Evolutionary conservation across 2,329 filamentous ascomycete genomes (phyloP).

Genomic region (Escovopsis sp.): DNA sequence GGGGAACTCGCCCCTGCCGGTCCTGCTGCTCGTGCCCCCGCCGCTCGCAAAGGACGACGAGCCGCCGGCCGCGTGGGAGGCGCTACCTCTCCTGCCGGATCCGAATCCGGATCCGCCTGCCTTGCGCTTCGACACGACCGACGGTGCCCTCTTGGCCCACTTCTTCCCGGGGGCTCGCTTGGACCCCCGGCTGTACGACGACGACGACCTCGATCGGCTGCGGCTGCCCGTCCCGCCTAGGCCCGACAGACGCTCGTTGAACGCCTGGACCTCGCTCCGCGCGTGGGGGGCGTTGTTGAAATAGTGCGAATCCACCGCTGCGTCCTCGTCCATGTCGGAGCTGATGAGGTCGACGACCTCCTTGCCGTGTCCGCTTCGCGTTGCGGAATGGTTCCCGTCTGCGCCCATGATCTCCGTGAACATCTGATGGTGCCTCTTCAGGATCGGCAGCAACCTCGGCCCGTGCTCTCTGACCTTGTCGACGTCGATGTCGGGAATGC

Average conservation of each 20-base stretch:
- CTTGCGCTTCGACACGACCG: conserved; percentile 18
- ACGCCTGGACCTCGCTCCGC: conserved; percentile 19
- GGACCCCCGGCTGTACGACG: conserved; percentile 12
- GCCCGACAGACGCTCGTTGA: conserved; percentile 17
- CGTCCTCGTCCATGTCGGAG: conserved; percentile 25
- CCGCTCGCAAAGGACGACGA: conserved; percentile 9
- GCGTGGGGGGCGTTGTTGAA: conserved; percentile 18
- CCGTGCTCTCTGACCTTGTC: conserved; percentile 51
- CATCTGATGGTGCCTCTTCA: conserved; percentile 31
- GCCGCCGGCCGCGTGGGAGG: conserved; percentile 10
- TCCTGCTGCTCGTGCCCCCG: conserved; percentile 8
- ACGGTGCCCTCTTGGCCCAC: conserved; percentile 15
- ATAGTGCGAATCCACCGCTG: conserved; percentile 31
- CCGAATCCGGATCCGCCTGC: conserved; percentile 8
- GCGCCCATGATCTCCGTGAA: conserved; percentile 25
- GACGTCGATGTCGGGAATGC: conserved; percentile 46
- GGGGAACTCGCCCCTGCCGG: conserved; percentile 7
- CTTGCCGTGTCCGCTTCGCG: conserved; percentile 15
- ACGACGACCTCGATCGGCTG: conserved; percentile 12
- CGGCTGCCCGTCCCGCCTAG: conserved; percentile 13
- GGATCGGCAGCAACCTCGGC: conserved; percentile 41
- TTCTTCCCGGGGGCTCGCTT: conserved; percentile 17
- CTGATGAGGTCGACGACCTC: conserved; percentile 43
- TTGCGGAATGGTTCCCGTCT: conserved; percentile 7
- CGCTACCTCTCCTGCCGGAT: conserved; percentile 15